These are phyloP conservation scores for Albugo laibachii DNA, from an alignment of 352 stramenopile species.

Conservation along the genomic window DNA sequence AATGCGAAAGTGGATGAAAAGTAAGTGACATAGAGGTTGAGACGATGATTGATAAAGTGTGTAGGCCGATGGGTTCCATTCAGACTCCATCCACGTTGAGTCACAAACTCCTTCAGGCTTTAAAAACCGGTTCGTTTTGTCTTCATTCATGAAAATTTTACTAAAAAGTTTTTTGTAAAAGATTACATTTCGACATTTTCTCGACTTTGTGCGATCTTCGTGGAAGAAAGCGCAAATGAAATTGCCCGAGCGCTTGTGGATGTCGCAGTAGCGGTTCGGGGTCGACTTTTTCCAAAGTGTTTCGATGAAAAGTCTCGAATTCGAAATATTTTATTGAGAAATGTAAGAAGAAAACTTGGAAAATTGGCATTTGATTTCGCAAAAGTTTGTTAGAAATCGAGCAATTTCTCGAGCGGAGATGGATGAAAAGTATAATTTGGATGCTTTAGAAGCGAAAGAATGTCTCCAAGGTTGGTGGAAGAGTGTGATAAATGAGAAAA, in stretches of 20 bases:
- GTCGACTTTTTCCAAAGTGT: conserved; percentile 23
- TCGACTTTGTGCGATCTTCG: conserved; percentile 1
- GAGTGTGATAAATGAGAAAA: neutral
- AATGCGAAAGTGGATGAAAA: neutral
- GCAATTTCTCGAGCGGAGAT: neutral
- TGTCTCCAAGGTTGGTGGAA: too few relatives aligned
- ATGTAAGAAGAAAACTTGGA: too few relatives aligned
- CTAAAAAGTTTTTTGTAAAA: neutral
- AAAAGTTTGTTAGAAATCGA: neutral
- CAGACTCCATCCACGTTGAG: conserved; percentile 4
- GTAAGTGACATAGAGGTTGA: conserved; percentile 1
- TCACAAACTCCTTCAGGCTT: conserved; percentile 7
- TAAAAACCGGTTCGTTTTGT: conserved; percentile 13
- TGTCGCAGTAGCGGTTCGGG: conserved; percentile 7
- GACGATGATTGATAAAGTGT: conserved; percentile 3
- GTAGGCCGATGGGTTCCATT: conserved; percentile 11
- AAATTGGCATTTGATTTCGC: neutral
- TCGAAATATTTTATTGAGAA: neutral
- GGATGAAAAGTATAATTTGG: neutral
- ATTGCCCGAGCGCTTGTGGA: conserved; percentile 7
- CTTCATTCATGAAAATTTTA: conserved; percentile 22
- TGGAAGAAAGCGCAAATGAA: conserved; percentile 14
- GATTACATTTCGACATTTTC: neutral
- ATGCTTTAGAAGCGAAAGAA: too few relatives aligned
- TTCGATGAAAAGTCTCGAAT: neutral